These are phyloP conservation scores for Sugiyamaella paludigena DNA, from an alignment of 1,139 yeast genomes.

Conservation along the genomic window DNA sequence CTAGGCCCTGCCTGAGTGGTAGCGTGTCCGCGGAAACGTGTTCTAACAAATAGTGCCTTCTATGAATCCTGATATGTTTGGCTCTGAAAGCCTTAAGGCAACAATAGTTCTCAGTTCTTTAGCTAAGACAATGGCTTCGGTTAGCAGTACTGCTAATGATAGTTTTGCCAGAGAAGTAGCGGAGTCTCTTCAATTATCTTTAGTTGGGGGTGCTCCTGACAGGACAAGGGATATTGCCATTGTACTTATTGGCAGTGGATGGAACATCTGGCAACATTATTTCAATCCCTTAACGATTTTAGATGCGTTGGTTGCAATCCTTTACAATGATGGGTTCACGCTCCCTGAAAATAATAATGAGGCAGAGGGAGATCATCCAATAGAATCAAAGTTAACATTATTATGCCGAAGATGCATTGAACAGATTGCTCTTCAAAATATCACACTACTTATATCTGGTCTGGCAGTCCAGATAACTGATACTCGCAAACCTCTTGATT, in stretches of 20 bases:
- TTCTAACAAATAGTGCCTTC: constrained; percentile 17
- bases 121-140: background rate
- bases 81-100: constrained; percentile 14
- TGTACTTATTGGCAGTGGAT: constrained; percentile 30
- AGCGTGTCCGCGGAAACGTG: too few relatives aligned
- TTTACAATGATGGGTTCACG: constrained; percentile 23
- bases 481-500: constrained; percentile 19
- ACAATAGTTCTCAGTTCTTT: constrained; percentile 19
- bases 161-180: constrained; percentile 18
- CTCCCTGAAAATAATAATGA: background rate
- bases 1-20: too few relatives aligned
- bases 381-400: constrained; percentile 9
- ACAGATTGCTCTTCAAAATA: constrained; percentile 27
- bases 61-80: constrained; percentile 12
- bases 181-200: constrained; percentile 26
- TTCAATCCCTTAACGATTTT: constrained; percentile 28
- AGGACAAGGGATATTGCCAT: constrained; percentile 23
- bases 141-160: background rate
- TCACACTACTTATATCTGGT: constrained; percentile 27
- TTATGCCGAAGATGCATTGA: constrained; percentile 25
- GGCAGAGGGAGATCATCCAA: constrained; percentile 5
- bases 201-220: constrained; percentile 22
- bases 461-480: constrained; percentile 26
- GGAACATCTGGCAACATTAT: constrained; percentile 30
- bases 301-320: constrained; percentile 23